A percentile compares a stretch with the other conserved stretches of the same genome.
phyloP scores from a whole-genome alignment of 495 filamentous ascomycete genomes.

The Neurospora sp. region DNA sequence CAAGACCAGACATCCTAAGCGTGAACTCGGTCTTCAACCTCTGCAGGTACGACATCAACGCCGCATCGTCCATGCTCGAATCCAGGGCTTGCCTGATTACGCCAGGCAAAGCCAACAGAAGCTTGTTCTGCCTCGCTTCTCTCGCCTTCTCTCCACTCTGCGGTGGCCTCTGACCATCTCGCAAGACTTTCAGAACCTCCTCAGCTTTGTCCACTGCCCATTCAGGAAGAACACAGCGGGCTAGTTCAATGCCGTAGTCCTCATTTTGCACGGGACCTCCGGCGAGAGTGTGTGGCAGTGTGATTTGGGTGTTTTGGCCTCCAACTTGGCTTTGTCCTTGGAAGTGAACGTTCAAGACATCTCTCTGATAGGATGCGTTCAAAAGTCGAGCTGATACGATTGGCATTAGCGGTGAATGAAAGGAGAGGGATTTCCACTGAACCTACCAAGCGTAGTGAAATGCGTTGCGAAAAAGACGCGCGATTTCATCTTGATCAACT shows the following conservation, averaged over 20 bases:
- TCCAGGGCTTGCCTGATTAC: slow-evolving; percentile 60
- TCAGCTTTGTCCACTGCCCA: slow-evolving; percentile 58
- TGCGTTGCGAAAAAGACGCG: slow-evolving; percentile 91
- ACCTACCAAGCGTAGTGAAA: slow-evolving; percentile 62
- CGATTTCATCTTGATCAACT: slow-evolving; percentile 63
- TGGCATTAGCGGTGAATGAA: not conserved
- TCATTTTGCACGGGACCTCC: slow-evolving; percentile 59
- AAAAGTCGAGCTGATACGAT: slow-evolving; percentile 52
- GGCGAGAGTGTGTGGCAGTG: slow-evolving; percentile 74
- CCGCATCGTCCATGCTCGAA: slow-evolving; percentile 55
- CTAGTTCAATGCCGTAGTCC: slow-evolving; percentile 72
- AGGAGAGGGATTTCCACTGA: not conserved
- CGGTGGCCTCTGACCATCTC: slow-evolving; percentile 28
- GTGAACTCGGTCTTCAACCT: slow-evolving; percentile 72
- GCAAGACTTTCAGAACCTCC: slow-evolving; percentile 50
- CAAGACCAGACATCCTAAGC: slow-evolving; percentile 43
- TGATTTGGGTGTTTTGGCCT: slow-evolving; percentile 44
- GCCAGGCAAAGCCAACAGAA: slow-evolving; percentile 66
- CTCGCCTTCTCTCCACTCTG: not conserved
- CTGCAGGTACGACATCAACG: slow-evolving; percentile 53
- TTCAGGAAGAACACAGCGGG: slow-evolving; percentile 62
- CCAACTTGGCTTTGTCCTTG: slow-evolving; percentile 48
- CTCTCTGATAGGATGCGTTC: slow-evolving; percentile 45
- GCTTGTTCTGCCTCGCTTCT: slow-evolving; percentile 31
- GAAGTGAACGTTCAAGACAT: slow-evolving; percentile 75